phyloP scores from a whole-genome alignment of 2,329 filamentous ascomycete species.

The Thielaviopsis musarum region DNA sequence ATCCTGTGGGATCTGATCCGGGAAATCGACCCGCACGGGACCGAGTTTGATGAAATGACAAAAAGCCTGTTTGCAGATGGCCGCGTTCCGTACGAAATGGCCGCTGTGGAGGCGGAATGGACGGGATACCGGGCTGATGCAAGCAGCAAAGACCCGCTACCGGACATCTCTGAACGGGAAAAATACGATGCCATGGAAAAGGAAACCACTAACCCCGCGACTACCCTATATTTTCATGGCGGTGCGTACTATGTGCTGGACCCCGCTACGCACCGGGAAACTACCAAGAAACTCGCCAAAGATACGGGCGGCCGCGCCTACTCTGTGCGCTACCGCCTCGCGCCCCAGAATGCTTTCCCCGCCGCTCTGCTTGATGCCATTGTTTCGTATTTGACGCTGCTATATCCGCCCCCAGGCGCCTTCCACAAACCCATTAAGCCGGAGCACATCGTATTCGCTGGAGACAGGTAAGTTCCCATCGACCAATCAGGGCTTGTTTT shows the following conservation, averaged over 20 bases:
- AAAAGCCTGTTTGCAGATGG: constrained; percentile 14
- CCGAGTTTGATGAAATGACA: constrained; percentile 14
- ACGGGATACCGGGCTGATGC: constrained; percentile 48
- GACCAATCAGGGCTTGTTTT: background rate
- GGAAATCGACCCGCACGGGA: constrained; percentile 20
- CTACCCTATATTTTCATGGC: constrained; percentile 59
- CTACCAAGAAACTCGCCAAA: constrained; percentile 45
- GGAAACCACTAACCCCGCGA: constrained; percentile 45
- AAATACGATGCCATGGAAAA: constrained; percentile 51
- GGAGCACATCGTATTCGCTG: constrained; percentile 50
- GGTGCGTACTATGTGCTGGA: constrained; percentile 61
- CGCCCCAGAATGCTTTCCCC: constrained; percentile 61
- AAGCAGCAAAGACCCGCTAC: constrained; percentile 30
- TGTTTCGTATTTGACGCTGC: constrained; percentile 52
- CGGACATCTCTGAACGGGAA: constrained; percentile 41
- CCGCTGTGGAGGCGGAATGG: constrained; percentile 56
- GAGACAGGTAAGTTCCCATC: constrained; percentile 38
- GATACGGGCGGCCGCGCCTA: constrained; percentile 51
- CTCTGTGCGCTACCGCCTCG: constrained; percentile 56
- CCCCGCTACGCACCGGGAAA: constrained; percentile 45
- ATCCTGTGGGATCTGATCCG: constrained; percentile 41
- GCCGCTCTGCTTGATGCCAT: constrained; percentile 57
- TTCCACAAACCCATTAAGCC: constrained; percentile 49
- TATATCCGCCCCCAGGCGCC: constrained; percentile 53
- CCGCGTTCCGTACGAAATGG: constrained; percentile 27